These are phyloP conservation scores for Urostyla sp. DNA, from an alignment of 73 alveolate genomes.

Conservation along the genomic window DNA sequence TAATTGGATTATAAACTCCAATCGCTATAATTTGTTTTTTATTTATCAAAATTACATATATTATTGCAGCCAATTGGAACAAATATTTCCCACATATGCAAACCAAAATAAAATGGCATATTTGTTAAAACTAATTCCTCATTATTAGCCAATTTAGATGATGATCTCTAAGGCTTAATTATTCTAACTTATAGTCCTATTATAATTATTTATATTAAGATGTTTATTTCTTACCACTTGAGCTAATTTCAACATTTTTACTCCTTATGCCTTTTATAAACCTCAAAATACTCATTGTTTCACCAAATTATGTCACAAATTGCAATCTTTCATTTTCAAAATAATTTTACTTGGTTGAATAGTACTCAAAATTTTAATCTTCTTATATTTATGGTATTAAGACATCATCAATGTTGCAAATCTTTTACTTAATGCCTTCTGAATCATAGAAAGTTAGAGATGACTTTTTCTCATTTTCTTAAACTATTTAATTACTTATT, in stretches of 20 bases:
- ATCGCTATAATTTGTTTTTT: background rate
- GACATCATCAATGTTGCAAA: too few relatives aligned
- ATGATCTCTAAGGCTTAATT: background rate
- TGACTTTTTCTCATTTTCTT: too few relatives aligned
- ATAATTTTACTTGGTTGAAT: too few relatives aligned
- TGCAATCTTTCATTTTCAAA: too few relatives aligned
- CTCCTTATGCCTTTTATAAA: background rate
- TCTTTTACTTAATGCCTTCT: too few relatives aligned
- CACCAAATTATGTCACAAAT: too few relatives aligned
- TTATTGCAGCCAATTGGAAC: slow-evolving; percentile 53
- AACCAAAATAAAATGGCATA: slow-evolving; percentile 48
- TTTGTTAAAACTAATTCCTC: slow-evolving; percentile 59
- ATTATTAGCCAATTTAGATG: background rate
- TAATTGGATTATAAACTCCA: slow-evolving; percentile 54
- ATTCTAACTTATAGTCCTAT: background rate
- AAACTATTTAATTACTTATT: too few relatives aligned
- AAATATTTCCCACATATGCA: slow-evolving; percentile 57
- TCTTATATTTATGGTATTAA: too few relatives aligned
- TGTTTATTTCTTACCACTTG: background rate
- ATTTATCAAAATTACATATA: slow-evolving; percentile 31
- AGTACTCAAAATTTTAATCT: too few relatives aligned
- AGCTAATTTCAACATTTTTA: background rate
- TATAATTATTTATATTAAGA: background rate
- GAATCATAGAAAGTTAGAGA: too few relatives aligned
- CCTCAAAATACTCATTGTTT: background rate